Base-by-base conservation (phyloP, 1,284 basidiomycete species). In the Ustilago loliicola region DNA sequence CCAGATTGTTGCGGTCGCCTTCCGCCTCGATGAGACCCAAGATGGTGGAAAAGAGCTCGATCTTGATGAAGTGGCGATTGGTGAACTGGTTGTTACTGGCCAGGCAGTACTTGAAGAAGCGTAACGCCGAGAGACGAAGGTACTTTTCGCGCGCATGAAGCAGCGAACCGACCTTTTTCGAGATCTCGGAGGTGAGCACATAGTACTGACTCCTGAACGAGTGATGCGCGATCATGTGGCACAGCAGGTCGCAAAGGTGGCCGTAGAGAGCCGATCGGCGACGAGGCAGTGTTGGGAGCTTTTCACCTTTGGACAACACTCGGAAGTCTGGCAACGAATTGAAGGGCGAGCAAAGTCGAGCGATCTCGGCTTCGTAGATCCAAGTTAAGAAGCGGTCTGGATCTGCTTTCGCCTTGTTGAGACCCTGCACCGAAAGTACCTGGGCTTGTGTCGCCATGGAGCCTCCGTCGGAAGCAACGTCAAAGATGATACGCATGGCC, bases 371-470 rank as follows among this genome's bases (percentile, higher is more conserved):
- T 45, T 90, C 89, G 88, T 98, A 99, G 87, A 98, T 95, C 87
- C 94, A 94, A 36, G 95, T 92, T 81, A 96, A 88, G 88, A 96
- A 99, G 93, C 19, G 91, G 91, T 61, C 92, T 90, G n/a, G 92
- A 91, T 80, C 96, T 92, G 84, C 96, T 93, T 87, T 93, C 90
- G 89, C 29, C 89, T 89, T 67, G 90, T 63, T 42, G 79, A 74
- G 15, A 62, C 81, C 57, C 70, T 80, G 67, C 27, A 72, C 76
- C 15, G 71, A 70, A 2, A 70, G 54, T n/a, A 85, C 82, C 62
- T 88, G 87, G 67, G 88, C 88, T 25, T 83, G 85, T 80, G 66
- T 76, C n/a, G 87, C 88, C 51, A 85, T 79, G 1, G 78, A 72
- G 9, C 77, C 79, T 15, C 69, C 72, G n/a, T 82, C 80, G 1